Base-by-base conservation (phyloP, 768 basidiomycete species). In the Termitomyces heimii region DNA sequence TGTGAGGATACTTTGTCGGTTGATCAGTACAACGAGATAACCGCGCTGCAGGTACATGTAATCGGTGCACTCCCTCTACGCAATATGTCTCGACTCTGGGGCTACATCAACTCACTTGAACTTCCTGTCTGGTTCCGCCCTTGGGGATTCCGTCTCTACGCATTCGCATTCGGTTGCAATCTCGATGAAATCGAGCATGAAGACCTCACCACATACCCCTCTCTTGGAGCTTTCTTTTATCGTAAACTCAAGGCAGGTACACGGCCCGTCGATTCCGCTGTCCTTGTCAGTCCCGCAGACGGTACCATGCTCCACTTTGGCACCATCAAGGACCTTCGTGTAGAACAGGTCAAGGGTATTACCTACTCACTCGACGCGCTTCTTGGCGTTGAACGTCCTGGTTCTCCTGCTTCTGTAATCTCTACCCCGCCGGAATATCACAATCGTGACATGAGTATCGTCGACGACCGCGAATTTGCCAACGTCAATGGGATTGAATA, bases 401-500 rank as follows among this genome's bases (percentile, higher is more conserved):
- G 74, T 18, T 75, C 74, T 7, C 75, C 79, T 0, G 68, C 70
- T 18, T 72, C 81, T 8, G 67, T 77, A 2, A 71, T 77, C 20
- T 71, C 72, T 20, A 60, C 76, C 26, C 63, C 79, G 48, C 70
- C 78, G 3, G 61, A 70, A 18, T 66, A 71, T 40, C 75, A 71
- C 31, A 76, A 78, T 62, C 70, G 75, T 29, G 80, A 84, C 57
- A 78, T 81, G 73, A 78, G 79, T 29, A 73, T 82, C 20, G 89
- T 96, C 37, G 82, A 91, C 66, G 91, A 98, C 73, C 82, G 77
- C 60, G 88, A 95, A 60, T 99, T 99, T 66, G 97, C 96, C 4
- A 88, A 92, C 66, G 92, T 99, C 63, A 99, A 99, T 66, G 94
- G 95, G 45, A 97, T 99, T 65, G 87, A 92, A 66, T 98, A 99